Conservation (phyloP, 805 yeast genomes). For the Yarrowia divulgata region DNA sequence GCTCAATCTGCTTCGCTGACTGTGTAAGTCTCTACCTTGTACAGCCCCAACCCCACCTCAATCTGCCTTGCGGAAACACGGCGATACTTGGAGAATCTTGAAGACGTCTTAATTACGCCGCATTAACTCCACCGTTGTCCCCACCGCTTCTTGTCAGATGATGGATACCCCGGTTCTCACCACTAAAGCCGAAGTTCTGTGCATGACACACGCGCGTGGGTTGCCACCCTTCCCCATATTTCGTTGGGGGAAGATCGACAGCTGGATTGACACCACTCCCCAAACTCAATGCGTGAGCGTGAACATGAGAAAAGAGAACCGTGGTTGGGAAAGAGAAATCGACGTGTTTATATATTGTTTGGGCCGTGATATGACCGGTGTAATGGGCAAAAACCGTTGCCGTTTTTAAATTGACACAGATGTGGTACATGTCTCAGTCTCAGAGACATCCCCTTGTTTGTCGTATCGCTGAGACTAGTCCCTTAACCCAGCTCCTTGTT, state of each 20-base stretch:
- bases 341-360: neutral
- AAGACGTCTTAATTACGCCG: too few species aligned
- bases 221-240: conserved; percentile 21
- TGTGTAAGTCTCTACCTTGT: too few species aligned
- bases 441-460: neutral
- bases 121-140: neutral
- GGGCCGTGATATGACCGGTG: too few species aligned
- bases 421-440: conserved; percentile 1
- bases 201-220: neutral
- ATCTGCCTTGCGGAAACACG: too few species aligned
- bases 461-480: conserved; percentile 1
- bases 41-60: too few species aligned
- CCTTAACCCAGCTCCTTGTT: neutral
- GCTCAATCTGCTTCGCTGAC: too few species aligned
- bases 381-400: neutral
- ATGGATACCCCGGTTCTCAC: neutral
- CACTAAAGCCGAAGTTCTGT: conserved; percentile 5
- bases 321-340: too few species aligned
- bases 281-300: neutral
- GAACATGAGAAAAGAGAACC: neutral
- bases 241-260: conserved; percentile 16
- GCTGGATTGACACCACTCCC: neutral
- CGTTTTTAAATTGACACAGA: neutral
- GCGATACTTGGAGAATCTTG: neutral
- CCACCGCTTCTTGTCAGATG: neutral